Conservation (phyloP, 2,329 filamentous ascomycete genomes). For the Alternaria ethzedia region DNA sequence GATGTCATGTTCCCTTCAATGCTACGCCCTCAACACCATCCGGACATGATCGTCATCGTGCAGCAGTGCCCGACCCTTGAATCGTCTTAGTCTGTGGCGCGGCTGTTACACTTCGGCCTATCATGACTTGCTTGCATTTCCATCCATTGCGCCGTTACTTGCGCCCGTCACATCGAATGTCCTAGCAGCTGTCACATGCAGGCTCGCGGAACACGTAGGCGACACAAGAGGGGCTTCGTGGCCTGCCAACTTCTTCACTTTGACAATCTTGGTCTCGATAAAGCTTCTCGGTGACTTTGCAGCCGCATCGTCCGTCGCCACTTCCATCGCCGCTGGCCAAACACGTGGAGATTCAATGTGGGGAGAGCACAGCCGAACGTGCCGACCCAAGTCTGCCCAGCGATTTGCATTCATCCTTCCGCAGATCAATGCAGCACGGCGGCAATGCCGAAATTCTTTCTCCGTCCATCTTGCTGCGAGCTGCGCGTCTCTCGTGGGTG, state of each 20-base stretch:
- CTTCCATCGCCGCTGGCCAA: slow-evolving; percentile 7
- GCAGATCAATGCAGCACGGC: slow-evolving; percentile 18
- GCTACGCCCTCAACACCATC: slow-evolving; percentile 7
- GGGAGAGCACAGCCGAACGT: slow-evolving; percentile 27
- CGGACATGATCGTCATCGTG: slow-evolving; percentile 20
- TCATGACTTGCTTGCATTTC: neutral
- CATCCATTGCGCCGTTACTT: neutral
- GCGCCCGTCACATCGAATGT: neutral
- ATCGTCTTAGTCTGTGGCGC: slow-evolving; percentile 14
- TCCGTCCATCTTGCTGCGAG: slow-evolving; percentile 1
- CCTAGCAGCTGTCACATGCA: slow-evolving; percentile 2
- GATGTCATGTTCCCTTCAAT: slow-evolving; percentile 23
- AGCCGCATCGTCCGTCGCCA: neutral
- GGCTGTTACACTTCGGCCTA: slow-evolving; percentile 8
- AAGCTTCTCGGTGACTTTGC: neutral
- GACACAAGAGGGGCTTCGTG: neutral
- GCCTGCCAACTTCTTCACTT: neutral
- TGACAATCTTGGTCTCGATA: neutral
- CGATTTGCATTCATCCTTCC: slow-evolving; percentile 15
- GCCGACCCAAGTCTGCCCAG: slow-evolving; percentile 10
- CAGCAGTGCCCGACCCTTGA: slow-evolving; percentile 13
- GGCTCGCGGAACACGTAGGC: slow-evolving; percentile 1
- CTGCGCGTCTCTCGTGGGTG: neutral
- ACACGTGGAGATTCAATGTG: slow-evolving; percentile 29
- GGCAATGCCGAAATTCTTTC: neutral